A percentile compares a stretch with the other conserved stretches of the same genome.
Conservation (phyloP, 106 monocot genomes). For the Agapanthus africanus region DNA sequence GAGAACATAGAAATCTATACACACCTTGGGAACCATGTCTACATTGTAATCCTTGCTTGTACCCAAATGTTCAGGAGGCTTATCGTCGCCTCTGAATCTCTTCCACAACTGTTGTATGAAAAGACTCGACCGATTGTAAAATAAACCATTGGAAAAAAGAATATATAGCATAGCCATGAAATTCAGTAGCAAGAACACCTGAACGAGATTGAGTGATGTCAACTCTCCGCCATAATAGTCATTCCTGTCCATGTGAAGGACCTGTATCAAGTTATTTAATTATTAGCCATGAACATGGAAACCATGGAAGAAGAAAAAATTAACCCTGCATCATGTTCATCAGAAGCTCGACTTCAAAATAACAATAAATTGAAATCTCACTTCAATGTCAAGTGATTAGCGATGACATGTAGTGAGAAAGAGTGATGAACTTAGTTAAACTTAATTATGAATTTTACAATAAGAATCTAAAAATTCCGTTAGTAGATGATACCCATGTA, state of each 20-base stretch:
- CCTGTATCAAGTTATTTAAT: constrained; percentile 15
- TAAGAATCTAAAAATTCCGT: too few species aligned
- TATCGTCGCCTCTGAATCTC: constrained; percentile 62
- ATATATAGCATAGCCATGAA: background rate
- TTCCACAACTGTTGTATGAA: constrained; percentile 82
- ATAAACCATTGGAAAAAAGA: background rate
- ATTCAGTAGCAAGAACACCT: constrained; percentile 21
- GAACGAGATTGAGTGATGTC: constrained; percentile 52
- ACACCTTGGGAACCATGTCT: constrained; percentile 82
- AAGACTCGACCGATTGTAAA: too few species aligned
- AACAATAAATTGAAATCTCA: background rate
- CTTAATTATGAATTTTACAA: too few species aligned
- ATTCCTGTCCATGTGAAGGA: constrained; percentile 61
- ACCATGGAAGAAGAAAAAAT: background rate
- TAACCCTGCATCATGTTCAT: background rate
- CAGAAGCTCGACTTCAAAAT: background rate
- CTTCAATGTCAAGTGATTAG: background rate
- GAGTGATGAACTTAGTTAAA: too few species aligned
- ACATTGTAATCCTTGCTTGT: constrained; percentile 81
- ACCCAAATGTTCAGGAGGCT: constrained; percentile 61
- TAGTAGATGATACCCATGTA: too few species aligned
- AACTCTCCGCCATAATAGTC: constrained; percentile 63
- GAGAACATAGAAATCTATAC: background rate
- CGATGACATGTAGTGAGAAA: too few species aligned
- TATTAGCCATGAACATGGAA: background rate